Evolutionary conservation across 495 filamentous ascomycete genomes (phyloP).

Genomic region (Aspergillus funiculosus): DNA sequence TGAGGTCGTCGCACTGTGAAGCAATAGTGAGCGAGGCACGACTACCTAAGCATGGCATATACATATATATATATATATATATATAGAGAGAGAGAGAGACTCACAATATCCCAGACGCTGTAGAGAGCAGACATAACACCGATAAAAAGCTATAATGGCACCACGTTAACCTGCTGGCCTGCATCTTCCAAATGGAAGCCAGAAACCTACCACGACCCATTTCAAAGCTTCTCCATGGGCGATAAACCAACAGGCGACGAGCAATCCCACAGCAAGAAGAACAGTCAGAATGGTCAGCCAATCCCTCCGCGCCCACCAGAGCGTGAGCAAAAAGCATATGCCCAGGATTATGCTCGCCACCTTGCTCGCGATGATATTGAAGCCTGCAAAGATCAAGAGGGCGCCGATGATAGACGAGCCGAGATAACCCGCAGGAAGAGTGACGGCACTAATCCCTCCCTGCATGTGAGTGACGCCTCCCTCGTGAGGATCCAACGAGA

Average conservation of each 20-base stretch:
- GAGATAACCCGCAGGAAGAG: slow-evolving; percentile 70
- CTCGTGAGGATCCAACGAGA: slow-evolving; percentile 61
- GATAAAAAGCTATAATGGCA: slow-evolving; percentile 61
- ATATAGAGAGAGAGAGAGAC: slow-evolving; percentile 16
- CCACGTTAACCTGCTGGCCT: no score
- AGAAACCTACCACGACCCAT: slow-evolving; percentile 57
- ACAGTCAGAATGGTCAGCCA: slow-evolving; percentile 71
- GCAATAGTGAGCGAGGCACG: not conserved
- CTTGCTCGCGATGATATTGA: slow-evolving; percentile 74
- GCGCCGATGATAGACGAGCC: slow-evolving; percentile 71
- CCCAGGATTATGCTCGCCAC: slow-evolving; percentile 65
- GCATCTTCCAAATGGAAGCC: not conserved
- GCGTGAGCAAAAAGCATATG: slow-evolving; percentile 66
- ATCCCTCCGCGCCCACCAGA: slow-evolving; percentile 75
- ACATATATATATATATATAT: not conserved
- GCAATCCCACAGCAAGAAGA: slow-evolving; percentile 59
- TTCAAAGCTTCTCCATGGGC: slow-evolving; percentile 63
- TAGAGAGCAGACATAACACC: slow-evolving; percentile 75
- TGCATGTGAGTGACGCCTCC: slow-evolving; percentile 73
- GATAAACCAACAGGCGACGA: slow-evolving; percentile 78
- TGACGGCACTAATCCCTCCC: slow-evolving; percentile 68
- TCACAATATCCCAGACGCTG: slow-evolving; percentile 78
- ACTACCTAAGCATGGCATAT: not conserved
- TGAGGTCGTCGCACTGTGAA: slow-evolving; percentile 68
- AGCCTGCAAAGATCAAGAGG: slow-evolving; percentile 72